These are phyloP conservation scores for Rhizopus delemar DNA, from an alignment of 371 early-diverging fungal genomes.

Conservation along the genomic window DNA sequence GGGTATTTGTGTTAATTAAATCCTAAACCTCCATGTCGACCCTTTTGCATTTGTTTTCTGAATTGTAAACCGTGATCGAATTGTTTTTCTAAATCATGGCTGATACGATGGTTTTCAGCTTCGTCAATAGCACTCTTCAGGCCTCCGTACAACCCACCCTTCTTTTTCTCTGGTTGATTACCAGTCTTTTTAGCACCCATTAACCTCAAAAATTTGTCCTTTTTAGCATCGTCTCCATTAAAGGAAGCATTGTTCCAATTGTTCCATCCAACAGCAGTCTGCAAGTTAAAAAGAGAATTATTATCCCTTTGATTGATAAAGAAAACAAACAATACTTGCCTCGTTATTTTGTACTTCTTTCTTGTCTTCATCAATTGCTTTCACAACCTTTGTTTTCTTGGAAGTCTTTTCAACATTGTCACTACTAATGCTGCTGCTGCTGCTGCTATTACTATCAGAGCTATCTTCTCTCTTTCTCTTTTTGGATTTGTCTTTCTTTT, in stretches of 20 bases:
- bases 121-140: slow-evolving; percentile 50
- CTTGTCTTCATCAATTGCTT: background rate
- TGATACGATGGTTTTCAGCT: slow-evolving; percentile 39
- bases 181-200: slow-evolving; percentile 47
- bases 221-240: slow-evolving; percentile 44
- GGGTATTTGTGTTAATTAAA: slow-evolving; percentile 23
- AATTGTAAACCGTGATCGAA: slow-evolving; percentile 50
- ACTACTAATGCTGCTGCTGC: background rate
- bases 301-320: no score
- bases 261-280: slow-evolving; percentile 41
- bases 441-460: background rate
- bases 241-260: slow-evolving; percentile 54
- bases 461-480: slow-evolving; percentile 4
- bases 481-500: background rate
- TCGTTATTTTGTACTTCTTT: background rate
- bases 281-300: background rate
- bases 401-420: background rate
- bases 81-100: slow-evolving; percentile 45
- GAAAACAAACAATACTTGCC: background rate
- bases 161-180: slow-evolving; percentile 20
- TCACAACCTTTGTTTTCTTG: background rate
- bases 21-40: slow-evolving; percentile 53
- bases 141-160: slow-evolving; percentile 45
- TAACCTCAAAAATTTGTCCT: slow-evolving; percentile 51
- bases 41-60: slow-evolving; percentile 47